Base-by-base conservation (phyloP, 2,329 filamentous ascomycete species). In the Beauveria sp. region DNA sequence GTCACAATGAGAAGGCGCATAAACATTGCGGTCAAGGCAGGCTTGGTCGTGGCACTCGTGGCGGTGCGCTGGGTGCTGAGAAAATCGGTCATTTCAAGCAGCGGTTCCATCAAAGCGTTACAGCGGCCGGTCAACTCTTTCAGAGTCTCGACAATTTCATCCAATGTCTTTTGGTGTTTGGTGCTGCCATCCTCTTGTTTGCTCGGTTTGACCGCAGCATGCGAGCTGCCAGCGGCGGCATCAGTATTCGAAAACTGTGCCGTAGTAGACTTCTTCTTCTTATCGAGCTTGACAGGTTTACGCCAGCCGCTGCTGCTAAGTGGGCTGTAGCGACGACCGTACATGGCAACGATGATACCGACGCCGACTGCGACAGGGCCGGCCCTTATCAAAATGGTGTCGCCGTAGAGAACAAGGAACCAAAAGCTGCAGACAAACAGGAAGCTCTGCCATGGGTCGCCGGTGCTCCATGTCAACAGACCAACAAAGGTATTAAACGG, bases 391-490 rank as follows among this genome's bases (percentile, higher is more conserved):
- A 96, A 80, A n/a, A 96, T 79, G 22, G 84, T 78, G 77, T 96
- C 92, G 53, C 92, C 93, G 72, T 98, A 98, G 22, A 97, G 80
- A 16, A 91, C 88, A 12, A 87, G 76, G 3, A 86, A 89, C 95
- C 95, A 99, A 71, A 96, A 99, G 38, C 78, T 81, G 20, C 87
- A 87, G 3, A 99, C 82, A 38, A 99, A 74, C 64, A 99, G 79
- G 71, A 98, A 99, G 79, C 93, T 97, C 79, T 98, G 92, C 93
- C 93, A 99, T 0, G 93, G 87, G 72, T 99, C 95, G 45, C 85
- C 89, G 1, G 89, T 93, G 9, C 91, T 96, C 95, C 95, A 99
- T 77, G 90, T 96, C 65, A 99, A 71, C 64, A 99, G 78, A 0
- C 93, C 95, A 3, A 84, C 88, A 18, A 96, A 75, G 70, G 89